Base-by-base conservation (phyloP, 2,329 filamentous ascomycete genomes). In the Pezicula radicicola region DNA sequence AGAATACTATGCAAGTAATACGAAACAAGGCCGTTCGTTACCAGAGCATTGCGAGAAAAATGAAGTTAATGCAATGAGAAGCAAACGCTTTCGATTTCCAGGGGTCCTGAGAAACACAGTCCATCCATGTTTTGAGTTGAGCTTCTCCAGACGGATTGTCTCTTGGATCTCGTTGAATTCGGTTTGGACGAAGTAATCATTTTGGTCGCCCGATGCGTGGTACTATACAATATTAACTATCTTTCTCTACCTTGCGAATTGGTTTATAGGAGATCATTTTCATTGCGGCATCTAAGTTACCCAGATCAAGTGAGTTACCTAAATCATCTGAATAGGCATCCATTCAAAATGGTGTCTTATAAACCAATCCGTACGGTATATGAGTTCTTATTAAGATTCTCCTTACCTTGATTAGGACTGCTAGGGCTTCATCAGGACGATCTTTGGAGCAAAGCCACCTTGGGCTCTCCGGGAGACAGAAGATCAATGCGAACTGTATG, bases 11-110 rank as follows among this genome's bases (percentile, higher is more conserved):
- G 28, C 28, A 50, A 48, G 51, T 64, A 64, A 51, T 64, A 75
- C 3, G 67, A 71, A 25, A 72, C 67, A 6, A 75, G 58, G 18
- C 70, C 72, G 56, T 79, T 80, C 72, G 56, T 79, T 80, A 39
- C 77, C 78, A 39, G 70, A 75, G 74, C 75, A 79, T 56, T 81
- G 78, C 10, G 73, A 74, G 66, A 80, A 81, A 47, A 79, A 64
- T 55, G 76, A 76, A 9, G 75, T 68, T 16, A 70, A 68, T 41
- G 78, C 63, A 15, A 75, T 65, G 51, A 82, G 76, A 42, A 77
- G 61, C 37, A 79, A 65, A n/a, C 78, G 70, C 55, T 75, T 73
- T 35, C 77, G 71, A 63, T 80, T 81, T 30, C 75, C 78, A 41
- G 70, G 70, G 8, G 73, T 76, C 49, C 71, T 72, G 62, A 73